A percentile compares a stretch with the other conserved stretches of the same genome.
Conservation (phyloP, 75 land plant genomes). For the Pinus taeda region DNA sequence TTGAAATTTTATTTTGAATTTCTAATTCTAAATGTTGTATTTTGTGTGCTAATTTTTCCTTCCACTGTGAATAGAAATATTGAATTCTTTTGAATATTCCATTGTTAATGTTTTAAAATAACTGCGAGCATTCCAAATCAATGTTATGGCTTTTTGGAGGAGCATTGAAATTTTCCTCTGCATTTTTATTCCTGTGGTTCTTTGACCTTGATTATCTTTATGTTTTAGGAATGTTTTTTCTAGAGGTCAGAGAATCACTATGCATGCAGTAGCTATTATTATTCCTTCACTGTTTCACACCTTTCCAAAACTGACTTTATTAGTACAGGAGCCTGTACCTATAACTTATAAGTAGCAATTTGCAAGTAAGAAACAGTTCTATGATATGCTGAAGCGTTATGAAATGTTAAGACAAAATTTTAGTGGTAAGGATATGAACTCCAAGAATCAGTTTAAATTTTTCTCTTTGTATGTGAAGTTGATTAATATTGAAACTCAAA, state of each 20-base stretch:
- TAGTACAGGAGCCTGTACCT: neutral
- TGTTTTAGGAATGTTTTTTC: neutral
- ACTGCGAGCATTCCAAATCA: neutral
- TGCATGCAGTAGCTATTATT: neutral
- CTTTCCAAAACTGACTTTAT: no score
- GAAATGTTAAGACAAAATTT: no score
- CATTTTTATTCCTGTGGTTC: neutral
- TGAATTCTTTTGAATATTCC: neutral
- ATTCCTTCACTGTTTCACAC: neutral
- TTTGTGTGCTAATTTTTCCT: neutral
- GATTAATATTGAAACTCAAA: no score
- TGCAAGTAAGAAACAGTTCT: neutral
- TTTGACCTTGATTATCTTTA: neutral
- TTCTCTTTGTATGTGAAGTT: no score
- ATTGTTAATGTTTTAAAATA: neutral
- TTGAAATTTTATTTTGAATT: neutral
- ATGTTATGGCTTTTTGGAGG: neutral
- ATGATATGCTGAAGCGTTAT: neutral
- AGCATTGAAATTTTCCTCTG: neutral
- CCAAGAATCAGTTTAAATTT: no score
- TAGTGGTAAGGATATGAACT: no score
- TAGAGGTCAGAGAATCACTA: neutral
- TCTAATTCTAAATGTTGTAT: neutral
- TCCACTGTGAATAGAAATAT: neutral
- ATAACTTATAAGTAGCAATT: neutral